Base-by-base conservation (phyloP, 306 rosid species). In the Trifolium repens region DNA sequence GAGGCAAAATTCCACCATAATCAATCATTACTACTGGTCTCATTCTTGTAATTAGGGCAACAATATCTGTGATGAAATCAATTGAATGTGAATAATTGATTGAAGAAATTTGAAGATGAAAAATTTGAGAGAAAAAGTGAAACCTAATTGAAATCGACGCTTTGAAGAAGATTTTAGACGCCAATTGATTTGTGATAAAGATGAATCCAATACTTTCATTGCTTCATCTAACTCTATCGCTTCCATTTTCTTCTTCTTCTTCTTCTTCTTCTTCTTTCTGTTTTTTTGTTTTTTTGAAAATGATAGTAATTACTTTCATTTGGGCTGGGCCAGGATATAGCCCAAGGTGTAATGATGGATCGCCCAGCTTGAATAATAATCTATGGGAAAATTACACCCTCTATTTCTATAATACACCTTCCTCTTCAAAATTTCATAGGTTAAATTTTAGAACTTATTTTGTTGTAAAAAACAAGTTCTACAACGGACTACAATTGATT, bases 1-100 rank as follows among this genome's bases (percentile, higher is more conserved):
- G 90, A 47, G 97, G 97, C 96, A 93, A 79, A 83, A 81, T 89
- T 83, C 97, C 97, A 4, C 97, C 98, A 57, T 91, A 93, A 74
- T 93, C 98, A 17, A 93, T 46, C 98, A 91, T 85, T 1, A 93
- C 87, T 46, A 88, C 92, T 3, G 96, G 82, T 82, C 97, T 87
- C 97, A 93, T 87, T 83, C 90, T 87, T 1, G 98, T 88, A 27
- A 74, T 84, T 47, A 93, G 82, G 3, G 97, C 98, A n/a, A 84
- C 57, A 49, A 93, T 74, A 82, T 93, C 98, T 93, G 84, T 93
- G 81, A 77, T 52, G 39, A 42, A 42, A 54, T 59, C 40, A 61
- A 74, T 69, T 55, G 8, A 37, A 11, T 37, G 54, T 66, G 1
- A 61, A n/a, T 3, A 60, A 39, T 39, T 10, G 35, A 76, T 1